Evolutionary conservation across 768 basidiomycete genomes (phyloP), one percentile per base, ranked within the genome.

Genomic region (Lentinus tigrinus): DNA sequence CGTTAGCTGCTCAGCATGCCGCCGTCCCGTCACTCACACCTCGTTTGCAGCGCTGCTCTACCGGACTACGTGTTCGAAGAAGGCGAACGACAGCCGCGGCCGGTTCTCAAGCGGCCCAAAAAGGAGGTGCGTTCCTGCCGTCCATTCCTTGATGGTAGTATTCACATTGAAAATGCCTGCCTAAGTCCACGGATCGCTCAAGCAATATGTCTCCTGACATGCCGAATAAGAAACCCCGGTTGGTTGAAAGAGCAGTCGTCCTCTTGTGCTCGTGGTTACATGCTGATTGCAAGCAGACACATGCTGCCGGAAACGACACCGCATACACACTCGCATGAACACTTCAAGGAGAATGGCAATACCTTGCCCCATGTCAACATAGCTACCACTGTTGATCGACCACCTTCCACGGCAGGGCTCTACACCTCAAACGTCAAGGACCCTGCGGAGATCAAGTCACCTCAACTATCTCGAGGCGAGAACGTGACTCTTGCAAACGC

Each of bases 41-140:
- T 42, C 38, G 37, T 27, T 27, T 53, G 17, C 65, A 94, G 93
- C 64, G 80, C 89, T 52, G 77, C 77, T 2, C 77, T 95, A 27
- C 93, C 93, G 14, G 90, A 94, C 63, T 83, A 89, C 59, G 89
- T 93, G 36, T 92, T 89, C 63, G 93, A 91, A 43, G 79, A 81
- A 36, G 90, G 89, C 52, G 91, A 93, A 72, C 87, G 91, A 26
- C 89, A 88, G 63, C 81, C 83, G 11, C 86, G 85, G 65, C 74
- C 81, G 47, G 80, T 78, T 10, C 80, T 86, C 71, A 95, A 95
- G 70, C 87, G 93, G 50, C 77, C 85, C 40, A 93, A 93, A 77
- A 71, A 74, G 56, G 83, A 83, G 79, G 83, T 84, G 72, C 67
- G 81, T 74, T 60, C 54, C 48, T 53, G 31, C 13, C 44, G 2